Evolutionary conservation across 2,329 filamentous ascomycete species (phyloP), one percentile per base, ranked within the genome.

Genomic region (Aspergillus eucalypticola): DNA sequence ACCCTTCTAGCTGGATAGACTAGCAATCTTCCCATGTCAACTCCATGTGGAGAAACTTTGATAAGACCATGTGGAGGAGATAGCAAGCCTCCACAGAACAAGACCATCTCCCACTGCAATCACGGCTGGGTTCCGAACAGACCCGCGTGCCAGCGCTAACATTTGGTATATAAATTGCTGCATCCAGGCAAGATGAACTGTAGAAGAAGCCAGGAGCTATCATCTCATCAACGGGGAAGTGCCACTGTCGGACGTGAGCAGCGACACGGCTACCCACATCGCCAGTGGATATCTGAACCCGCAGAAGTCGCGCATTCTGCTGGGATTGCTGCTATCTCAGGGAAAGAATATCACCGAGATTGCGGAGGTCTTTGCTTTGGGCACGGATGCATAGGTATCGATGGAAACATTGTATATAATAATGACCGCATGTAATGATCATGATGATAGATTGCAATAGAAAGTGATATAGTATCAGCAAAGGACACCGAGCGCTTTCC

Each of bases 221-320:
- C n/a, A 6, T 15, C 10, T 15, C 3, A 25, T 35, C 39, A 70
- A 68, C 27, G 69, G 67, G 10, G 68, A 71, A 49, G 68, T 69
- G 4, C 68, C 69, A 8, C 57, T 60, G 19, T 64, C 67, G 0
- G 64, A 65, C 17, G 56, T 54, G n/a, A 42, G 46, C 5, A 64
- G 58, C 19, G 58, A 60, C 8, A 68, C 68, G 51, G 64, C 64
- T 2, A 68, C 66, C 32, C 58, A 60, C 8, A 68, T 70, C 54
- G 64, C 64, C 2, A 69, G 67, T 44, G 68, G 68, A 8, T 65
- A 60, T 51, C 38, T 67, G 54, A 67, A 65, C 59, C 65, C 65
- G 5, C 48, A 56, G 19, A 64, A 67, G 54, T 32, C 65, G 11
- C 62, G 65, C 17, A 59, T 67, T 10, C 49, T 66, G 46, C 52